These are phyloP conservation scores for Aspergillus udagawae DNA, from an alignment of 2,329 filamentous ascomycete genomes.

Conservation along the genomic window DNA sequence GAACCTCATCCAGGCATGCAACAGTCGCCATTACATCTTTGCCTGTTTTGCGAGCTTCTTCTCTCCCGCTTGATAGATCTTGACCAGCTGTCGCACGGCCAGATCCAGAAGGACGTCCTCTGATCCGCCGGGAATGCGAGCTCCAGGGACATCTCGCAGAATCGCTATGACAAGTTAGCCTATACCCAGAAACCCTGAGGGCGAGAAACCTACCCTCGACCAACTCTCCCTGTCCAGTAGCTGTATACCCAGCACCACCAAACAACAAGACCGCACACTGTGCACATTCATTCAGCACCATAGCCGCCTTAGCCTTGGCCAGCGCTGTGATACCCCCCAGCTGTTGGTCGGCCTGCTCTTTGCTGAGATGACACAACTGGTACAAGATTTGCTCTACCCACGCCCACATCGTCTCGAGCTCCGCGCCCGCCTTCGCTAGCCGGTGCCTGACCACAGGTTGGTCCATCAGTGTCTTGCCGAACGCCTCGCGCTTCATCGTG, in stretches of 20 bases:
- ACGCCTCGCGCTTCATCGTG: conserved; percentile 62
- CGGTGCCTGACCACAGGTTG: conserved; percentile 71
- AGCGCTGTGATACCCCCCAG: conserved; percentile 69
- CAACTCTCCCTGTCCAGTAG: conserved; percentile 65
- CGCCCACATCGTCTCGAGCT: conserved; percentile 66
- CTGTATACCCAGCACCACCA: conserved; percentile 70
- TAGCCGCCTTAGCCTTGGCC: conserved; percentile 68
- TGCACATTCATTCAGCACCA: conserved; percentile 68
- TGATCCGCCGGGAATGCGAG: conserved; percentile 62
- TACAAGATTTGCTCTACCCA: conserved; percentile 71
- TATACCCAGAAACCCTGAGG: conserved; percentile 1
- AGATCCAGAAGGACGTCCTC: conserved; percentile 72
- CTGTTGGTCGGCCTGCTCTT: conserved; percentile 46
- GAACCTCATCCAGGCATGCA: too few species aligned
- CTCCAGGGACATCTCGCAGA: conserved; percentile 60
- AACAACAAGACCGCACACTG: conserved; percentile 67
- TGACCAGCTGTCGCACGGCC: conserved; percentile 65
- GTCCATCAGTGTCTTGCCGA: conserved; percentile 65
- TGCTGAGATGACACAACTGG: conserved; percentile 59
- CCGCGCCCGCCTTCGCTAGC: conserved; percentile 65
- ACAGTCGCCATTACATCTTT: conserved; percentile 20
- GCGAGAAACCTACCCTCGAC: conserved; percentile 57
- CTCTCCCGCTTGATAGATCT: conserved; percentile 52
- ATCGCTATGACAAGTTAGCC: conserved; percentile 47
- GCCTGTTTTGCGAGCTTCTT: conserved; percentile 26